These are phyloP conservation scores for Trichocomaceae sp. DNA, from an alignment of 2,329 filamentous ascomycete species.

Conservation along the genomic window DNA sequence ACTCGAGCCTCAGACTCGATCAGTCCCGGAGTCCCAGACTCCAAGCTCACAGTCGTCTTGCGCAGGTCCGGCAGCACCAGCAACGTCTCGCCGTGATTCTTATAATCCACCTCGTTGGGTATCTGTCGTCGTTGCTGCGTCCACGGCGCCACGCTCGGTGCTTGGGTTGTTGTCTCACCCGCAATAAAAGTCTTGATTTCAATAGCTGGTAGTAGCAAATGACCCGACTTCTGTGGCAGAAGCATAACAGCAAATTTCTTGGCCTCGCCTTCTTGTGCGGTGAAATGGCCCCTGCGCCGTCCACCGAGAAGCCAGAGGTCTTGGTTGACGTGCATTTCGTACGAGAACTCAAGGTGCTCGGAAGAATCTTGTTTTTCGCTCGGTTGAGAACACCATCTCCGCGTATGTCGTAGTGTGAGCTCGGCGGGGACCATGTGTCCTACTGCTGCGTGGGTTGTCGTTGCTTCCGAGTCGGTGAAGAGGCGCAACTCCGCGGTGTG, in stretches of 20 bases:
- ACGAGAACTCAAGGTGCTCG: slow-evolving; percentile 65
- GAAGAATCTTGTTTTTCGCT: slow-evolving; percentile 21
- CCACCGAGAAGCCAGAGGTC: slow-evolving; percentile 84
- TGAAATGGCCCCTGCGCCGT: slow-evolving; percentile 70
- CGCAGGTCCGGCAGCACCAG: slow-evolving; percentile 64
- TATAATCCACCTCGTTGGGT: slow-evolving; percentile 71
- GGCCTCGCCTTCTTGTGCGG: slow-evolving; percentile 40
- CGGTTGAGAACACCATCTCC: slow-evolving; percentile 43
- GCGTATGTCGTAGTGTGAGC: slow-evolving; percentile 48
- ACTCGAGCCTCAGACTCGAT: slow-evolving; percentile 12
- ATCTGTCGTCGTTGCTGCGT: slow-evolving; percentile 29
- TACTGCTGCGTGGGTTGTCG: slow-evolving; percentile 28
- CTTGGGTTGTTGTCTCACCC: background rate
- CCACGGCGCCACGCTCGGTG: slow-evolving; percentile 17
- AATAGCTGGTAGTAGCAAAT: slow-evolving; percentile 67
- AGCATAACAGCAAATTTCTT: slow-evolving; percentile 62
- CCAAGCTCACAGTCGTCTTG: slow-evolving; percentile 59
- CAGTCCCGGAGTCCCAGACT: slow-evolving; percentile 13
- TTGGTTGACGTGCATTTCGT: slow-evolving; percentile 67
- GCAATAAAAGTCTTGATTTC: slow-evolving; percentile 63
- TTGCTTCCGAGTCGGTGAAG: slow-evolving; percentile 14
- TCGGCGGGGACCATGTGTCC: slow-evolving; percentile 44
- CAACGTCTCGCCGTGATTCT: slow-evolving; percentile 70
- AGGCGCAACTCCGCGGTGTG: slow-evolving; percentile 57
- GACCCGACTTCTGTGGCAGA: slow-evolving; percentile 72